Conservation (phyloP, 1,284 basidiomycete genomes). For the Ustilago trichophora region DNA sequence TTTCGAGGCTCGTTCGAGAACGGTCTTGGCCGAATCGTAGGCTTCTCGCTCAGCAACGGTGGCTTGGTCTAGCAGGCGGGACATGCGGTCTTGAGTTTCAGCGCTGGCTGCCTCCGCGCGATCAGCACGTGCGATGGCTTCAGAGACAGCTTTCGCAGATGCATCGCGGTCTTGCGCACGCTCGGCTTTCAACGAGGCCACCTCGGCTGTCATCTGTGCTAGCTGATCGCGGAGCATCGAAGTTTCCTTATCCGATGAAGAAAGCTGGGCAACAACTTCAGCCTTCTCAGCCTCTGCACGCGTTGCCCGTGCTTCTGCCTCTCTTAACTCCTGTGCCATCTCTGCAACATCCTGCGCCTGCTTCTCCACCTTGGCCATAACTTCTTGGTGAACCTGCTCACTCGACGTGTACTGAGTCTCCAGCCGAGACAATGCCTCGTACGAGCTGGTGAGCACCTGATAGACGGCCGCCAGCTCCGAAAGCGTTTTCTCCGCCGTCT, state of each 20-base stretch:
- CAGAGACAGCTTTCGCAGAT: conserved; percentile 31
- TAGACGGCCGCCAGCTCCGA: conserved; percentile 33
- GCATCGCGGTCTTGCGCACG: conserved; percentile 31
- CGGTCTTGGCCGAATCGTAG: conserved; percentile 31
- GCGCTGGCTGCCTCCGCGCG: conserved; percentile 25
- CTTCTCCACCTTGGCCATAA: conserved; percentile 3
- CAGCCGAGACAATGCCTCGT: conserved; percentile 22
- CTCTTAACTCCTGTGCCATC: conserved; percentile 10
- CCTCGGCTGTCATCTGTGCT: conserved; percentile 35
- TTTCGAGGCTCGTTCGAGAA: conserved; percentile 39
- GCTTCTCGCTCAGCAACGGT: conserved; percentile 27
- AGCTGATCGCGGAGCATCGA: conserved; percentile 37
- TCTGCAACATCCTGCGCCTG: conserved; percentile 9
- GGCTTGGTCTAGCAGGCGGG: conserved; percentile 17
- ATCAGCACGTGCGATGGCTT: conserved; percentile 34
- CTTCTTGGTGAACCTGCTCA: conserved; percentile 17
- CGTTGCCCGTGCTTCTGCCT: conserved; percentile 12
- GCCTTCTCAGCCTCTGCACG: conserved; percentile 11
- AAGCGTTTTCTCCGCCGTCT: conserved; percentile 33
- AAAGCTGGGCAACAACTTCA: conserved; percentile 2
- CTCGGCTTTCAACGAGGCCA: conserved; percentile 25
- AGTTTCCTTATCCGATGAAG: conserved; percentile 18
- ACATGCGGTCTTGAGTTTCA: conserved; percentile 26
- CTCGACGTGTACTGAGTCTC: conserved; percentile 13
- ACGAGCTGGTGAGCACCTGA: conserved; percentile 27